A percentile compares a stretch with the other conserved stretches of the same genome.
Conservation (phyloP, 140 eudicot genomes). For the Anethum foeniculum region DNA sequence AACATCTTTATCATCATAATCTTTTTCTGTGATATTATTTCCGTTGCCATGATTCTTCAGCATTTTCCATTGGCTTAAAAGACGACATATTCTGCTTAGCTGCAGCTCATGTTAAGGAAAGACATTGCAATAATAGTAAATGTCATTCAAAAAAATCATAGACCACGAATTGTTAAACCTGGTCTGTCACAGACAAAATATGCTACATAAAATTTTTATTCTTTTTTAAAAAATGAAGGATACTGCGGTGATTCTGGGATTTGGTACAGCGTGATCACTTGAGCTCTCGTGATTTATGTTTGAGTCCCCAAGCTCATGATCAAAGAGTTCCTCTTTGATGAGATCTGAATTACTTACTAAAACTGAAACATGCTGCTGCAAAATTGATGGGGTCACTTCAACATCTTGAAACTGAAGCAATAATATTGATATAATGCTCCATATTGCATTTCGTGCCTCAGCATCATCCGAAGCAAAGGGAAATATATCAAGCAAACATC, state of each 20-base stretch:
- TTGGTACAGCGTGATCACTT: slow-evolving; percentile 17
- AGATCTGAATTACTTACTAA: slow-evolving; percentile 54
- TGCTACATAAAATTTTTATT: not conserved
- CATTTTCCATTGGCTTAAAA: slow-evolving; percentile 44
- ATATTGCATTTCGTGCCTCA: slow-evolving; percentile 79
- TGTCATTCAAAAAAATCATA: not conserved
- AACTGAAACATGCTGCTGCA: slow-evolving; percentile 37
- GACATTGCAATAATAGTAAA: slow-evolving; percentile 4
- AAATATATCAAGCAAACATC: slow-evolving; percentile 66
- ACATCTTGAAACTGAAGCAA: slow-evolving; percentile 35
- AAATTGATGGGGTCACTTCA: slow-evolving; percentile 33
- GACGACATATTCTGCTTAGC: slow-evolving; percentile 46
- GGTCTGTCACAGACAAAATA: not conserved
- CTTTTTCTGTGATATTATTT: slow-evolving; percentile 17
- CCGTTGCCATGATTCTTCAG: slow-evolving; percentile 22
- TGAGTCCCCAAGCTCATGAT: slow-evolving; percentile 37
- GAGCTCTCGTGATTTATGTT: slow-evolving; percentile 27
- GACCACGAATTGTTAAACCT: not conserved
- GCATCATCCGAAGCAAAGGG: slow-evolving; percentile 80
- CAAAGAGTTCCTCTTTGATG: slow-evolving; percentile 75
- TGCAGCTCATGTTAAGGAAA: slow-evolving; percentile 39
- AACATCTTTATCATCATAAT: slow-evolving; percentile 44
- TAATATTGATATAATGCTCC: slow-evolving; percentile 63
- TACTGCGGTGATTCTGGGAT: slow-evolving; percentile 55
- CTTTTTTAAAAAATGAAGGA: slow-evolving; percentile 33